Conservation (phyloP, 257 asterid species). For the Agastache rugosa region DNA sequence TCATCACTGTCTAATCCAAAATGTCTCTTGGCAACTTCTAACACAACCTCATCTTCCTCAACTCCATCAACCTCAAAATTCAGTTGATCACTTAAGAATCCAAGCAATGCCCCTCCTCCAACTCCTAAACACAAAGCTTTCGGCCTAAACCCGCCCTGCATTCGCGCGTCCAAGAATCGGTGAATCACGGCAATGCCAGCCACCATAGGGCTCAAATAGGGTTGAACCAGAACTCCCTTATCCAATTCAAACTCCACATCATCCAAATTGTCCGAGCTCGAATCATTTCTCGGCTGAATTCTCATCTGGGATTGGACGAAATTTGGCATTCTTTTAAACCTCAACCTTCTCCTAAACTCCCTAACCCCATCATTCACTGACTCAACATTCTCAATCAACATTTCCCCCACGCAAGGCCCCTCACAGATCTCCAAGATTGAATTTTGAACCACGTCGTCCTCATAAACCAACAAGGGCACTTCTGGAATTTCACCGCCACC, state of each 20-base stretch:
- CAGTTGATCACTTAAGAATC: slow-evolving; percentile 57
- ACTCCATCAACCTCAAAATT: slow-evolving; percentile 75
- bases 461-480: slow-evolving; percentile 67
- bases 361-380: slow-evolving; percentile 45
- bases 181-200: slow-evolving; percentile 66
- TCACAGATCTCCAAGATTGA: slow-evolving; percentile 59
- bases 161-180: slow-evolving; percentile 46
- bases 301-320: slow-evolving; percentile 75
- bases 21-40: slow-evolving; percentile 57
- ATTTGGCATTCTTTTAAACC: slow-evolving; percentile 94
- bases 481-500: slow-evolving; percentile 47
- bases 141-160: slow-evolving; percentile 48
- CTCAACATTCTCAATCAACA: slow-evolving; percentile 78
- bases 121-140: slow-evolving; percentile 83
- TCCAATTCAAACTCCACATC: slow-evolving; percentile 59
- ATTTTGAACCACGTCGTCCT: slow-evolving; percentile 65
- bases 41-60: slow-evolving; percentile 68
- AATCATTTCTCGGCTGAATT: slow-evolving; percentile 46
- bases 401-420: slow-evolving; percentile 75
- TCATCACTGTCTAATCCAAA: slow-evolving; percentile 62
- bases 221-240: slow-evolving; percentile 60
- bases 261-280: slow-evolving; percentile 39
- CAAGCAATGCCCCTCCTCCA: slow-evolving; percentile 90
- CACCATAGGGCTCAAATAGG: slow-evolving; percentile 86
- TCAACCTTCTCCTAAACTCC: slow-evolving; percentile 84